These are phyloP conservation scores for Skeletonema tropicum DNA, from an alignment of 108 stramenopile genomes.

Conservation along the genomic window DNA sequence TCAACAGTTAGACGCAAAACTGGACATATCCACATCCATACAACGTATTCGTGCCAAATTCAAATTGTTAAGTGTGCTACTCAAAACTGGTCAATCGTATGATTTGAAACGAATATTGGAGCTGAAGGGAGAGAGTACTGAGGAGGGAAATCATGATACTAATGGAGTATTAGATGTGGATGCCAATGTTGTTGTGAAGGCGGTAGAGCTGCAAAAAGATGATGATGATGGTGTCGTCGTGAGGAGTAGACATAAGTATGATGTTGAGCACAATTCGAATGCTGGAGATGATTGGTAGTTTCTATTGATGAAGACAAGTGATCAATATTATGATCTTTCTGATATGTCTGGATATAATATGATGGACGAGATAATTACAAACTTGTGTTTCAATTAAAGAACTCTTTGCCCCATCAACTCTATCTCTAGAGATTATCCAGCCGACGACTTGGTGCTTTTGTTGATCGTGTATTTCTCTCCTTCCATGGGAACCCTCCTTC, in stretches of 20 bases:
- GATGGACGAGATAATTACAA: too few relatives aligned
- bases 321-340: too few relatives aligned
- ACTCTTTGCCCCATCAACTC: too few relatives aligned
- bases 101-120: conserved; percentile 17
- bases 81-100: conserved; percentile 25
- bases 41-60: conserved; percentile 42
- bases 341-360: too few relatives aligned
- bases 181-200: too few relatives aligned
- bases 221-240: not conserved
- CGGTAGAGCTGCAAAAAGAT: conserved; percentile 13
- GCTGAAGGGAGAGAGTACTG: not conserved
- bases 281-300: too few relatives aligned
- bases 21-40: conserved; percentile 18
- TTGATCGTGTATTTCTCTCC: conserved; percentile 2
- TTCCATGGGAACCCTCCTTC: not conserved
- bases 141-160: not conserved
- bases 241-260: not conserved
- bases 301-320: too few relatives aligned
- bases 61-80: conserved; percentile 23
- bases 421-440: too few relatives aligned
- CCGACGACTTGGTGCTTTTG: not conserved
- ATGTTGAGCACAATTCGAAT: not conserved
- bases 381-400: too few relatives aligned
- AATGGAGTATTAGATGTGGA: not conserved
- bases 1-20: conserved; percentile 7